phyloP scores from a whole-genome alignment of 2,329 filamentous ascomycete genomes.

The Diaporthe velutina region DNA sequence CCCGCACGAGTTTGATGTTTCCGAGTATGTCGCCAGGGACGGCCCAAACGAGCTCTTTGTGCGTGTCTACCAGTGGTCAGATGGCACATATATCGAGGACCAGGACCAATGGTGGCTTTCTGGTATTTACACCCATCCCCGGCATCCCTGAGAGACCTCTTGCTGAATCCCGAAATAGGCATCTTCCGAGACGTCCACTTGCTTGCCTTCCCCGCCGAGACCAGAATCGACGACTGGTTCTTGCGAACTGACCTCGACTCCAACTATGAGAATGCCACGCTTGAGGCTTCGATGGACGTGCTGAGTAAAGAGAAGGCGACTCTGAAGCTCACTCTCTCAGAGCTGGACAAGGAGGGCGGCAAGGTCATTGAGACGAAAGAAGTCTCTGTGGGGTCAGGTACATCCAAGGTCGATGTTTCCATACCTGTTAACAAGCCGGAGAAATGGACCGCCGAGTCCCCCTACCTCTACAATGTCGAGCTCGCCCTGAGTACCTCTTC shows the following conservation, averaged over 20 bases:
- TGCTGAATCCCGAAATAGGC: constrained; percentile 47
- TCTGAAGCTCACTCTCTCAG: constrained; percentile 58
- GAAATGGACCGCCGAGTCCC: constrained; percentile 79
- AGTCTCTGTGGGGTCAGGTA: constrained; percentile 44
- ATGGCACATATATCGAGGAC: constrained; percentile 78
- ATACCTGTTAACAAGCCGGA: constrained; percentile 64
- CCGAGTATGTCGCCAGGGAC: constrained; percentile 55
- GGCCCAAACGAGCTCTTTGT: constrained; percentile 69
- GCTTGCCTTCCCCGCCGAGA: constrained; percentile 64
- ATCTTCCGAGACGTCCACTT: constrained; percentile 78
- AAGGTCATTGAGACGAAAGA: constrained; percentile 46
- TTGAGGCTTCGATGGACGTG: constrained; percentile 63
- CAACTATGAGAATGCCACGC: constrained; percentile 62
- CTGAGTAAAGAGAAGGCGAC: constrained; percentile 49
- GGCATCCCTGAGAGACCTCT: not conserved
- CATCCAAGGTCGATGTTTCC: constrained; percentile 54
- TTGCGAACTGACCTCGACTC: constrained; percentile 66
- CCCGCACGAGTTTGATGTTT: constrained; percentile 77
- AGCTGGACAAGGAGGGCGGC: constrained; percentile 53
- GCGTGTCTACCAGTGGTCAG: constrained; percentile 78
- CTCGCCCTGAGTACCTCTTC: constrained; percentile 52
- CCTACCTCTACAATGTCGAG: constrained; percentile 69
- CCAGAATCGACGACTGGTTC: constrained; percentile 69
- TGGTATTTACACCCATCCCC: constrained; percentile 49
- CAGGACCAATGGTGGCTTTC: constrained; percentile 79